Percentiles rank a stretch among this genome's conserved stretches.
These are phyloP conservation scores for Blastobotrys americana DNA, from an alignment of 805 yeast genomes.

Conservation along the genomic window DNA sequence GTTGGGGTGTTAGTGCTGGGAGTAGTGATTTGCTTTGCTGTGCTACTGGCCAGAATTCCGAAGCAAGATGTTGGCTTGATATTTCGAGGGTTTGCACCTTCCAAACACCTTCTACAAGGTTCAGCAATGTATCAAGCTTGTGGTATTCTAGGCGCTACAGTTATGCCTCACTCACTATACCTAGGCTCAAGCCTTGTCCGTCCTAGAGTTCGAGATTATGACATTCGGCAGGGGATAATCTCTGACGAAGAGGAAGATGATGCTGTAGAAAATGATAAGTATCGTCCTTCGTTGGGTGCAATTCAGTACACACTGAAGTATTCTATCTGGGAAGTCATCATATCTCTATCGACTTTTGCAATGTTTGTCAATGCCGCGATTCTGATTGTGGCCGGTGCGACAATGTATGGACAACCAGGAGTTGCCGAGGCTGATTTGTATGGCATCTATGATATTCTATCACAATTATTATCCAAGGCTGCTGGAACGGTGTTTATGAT, in stretches of 20 bases:
- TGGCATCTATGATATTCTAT: conserved; percentile 61
- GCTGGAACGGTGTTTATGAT: conserved; percentile 82
- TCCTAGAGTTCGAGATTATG: conserved; percentile 74
- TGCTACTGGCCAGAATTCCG: conserved; percentile 68
- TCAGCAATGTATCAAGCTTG: conserved; percentile 72
- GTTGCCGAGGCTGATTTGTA: conserved; percentile 74
- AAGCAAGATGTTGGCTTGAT: conserved; percentile 48
- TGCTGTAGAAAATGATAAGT: conserved; percentile 40
- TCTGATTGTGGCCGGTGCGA: conserved; percentile 72
- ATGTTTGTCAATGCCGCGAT: conserved; percentile 82
- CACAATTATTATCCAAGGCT: conserved; percentile 54
- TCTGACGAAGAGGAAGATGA: conserved; percentile 23
- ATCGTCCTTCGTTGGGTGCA: conserved; percentile 67
- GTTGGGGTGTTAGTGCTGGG: conserved; percentile 72
- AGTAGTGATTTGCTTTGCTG: conserved; percentile 78
- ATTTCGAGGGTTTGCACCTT: conserved; percentile 60
- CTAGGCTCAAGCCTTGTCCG: conserved; percentile 87
- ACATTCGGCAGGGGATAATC: conserved; percentile 50
- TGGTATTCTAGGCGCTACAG: conserved; percentile 88
- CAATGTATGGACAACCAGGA: conserved; percentile 61
- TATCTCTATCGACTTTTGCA: conserved; percentile 73
- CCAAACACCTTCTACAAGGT: conserved; percentile 41
- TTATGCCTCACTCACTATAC: conserved; percentile 89
- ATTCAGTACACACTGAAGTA: conserved; percentile 64
- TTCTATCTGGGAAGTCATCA: conserved; percentile 61